A percentile compares a stretch with the other conserved stretches of the same genome.
Conservation (phyloP, 495 filamentous ascomycete genomes). For the Aspergillus funiculosus region DNA sequence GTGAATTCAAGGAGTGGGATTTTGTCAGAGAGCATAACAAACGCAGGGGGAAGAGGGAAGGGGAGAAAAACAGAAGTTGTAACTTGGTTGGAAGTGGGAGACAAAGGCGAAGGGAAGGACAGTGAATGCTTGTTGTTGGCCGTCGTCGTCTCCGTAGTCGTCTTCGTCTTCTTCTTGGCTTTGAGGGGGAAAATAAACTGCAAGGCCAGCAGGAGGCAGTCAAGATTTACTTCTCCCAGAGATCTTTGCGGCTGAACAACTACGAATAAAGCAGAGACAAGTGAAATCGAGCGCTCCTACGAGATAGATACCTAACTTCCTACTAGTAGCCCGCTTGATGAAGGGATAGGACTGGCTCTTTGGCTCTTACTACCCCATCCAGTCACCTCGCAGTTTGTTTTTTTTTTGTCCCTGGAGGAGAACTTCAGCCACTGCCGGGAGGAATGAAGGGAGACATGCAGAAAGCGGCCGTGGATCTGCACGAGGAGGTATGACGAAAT, state of each 20-base stretch:
- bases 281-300: too few species aligned
- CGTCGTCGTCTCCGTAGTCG: too few species aligned
- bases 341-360: too few species aligned
- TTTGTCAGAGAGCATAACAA: slow-evolving; percentile 13
- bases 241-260: too few species aligned
- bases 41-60: slow-evolving; percentile 13
- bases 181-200: too few species aligned
- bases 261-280: too few species aligned
- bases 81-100: background rate
- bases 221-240: background rate
- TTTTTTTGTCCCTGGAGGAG: background rate
- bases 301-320: too few species aligned
- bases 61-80: slow-evolving; percentile 2
- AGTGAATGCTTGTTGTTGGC: too few species aligned
- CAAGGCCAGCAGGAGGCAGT: slow-evolving; percentile 3
- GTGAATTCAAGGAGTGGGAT: slow-evolving; percentile 23
- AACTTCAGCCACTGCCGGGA: slow-evolving; percentile 6
- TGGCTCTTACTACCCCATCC: too few species aligned
- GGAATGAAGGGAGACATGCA: slow-evolving; percentile 5
- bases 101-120: background rate
- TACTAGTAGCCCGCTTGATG: too few species aligned
- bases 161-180: too few species aligned
- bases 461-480: background rate
- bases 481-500: background rate
- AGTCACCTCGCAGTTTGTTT: too few species aligned